These are phyloP conservation scores for Candida nitratophila DNA, from an alignment of 805 yeast species.

Conservation along the genomic window DNA sequence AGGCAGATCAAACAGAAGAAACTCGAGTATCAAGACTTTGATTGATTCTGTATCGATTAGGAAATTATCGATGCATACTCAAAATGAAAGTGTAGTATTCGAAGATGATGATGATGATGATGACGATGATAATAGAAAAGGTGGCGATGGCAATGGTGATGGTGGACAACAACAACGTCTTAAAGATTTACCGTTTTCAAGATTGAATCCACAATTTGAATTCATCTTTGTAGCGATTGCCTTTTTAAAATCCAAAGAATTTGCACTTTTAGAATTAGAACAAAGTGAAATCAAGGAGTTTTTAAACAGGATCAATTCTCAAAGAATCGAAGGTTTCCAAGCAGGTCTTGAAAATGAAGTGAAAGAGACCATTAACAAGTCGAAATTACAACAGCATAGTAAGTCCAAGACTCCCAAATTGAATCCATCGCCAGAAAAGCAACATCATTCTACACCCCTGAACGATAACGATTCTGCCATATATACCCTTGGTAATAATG, in stretches of 20 bases:
- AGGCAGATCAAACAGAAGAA: conserved; percentile 14
- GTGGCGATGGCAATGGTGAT: too few relatives aligned
- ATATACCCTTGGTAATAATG: neutral
- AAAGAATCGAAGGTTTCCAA: conserved; percentile 29
- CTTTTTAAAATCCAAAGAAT: conserved; percentile 71
- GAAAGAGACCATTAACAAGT: conserved; percentile 1
- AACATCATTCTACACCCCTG: neutral
- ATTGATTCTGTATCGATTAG: conserved; percentile 12
- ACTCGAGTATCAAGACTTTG: conserved; percentile 25
- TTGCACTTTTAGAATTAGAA: conserved; percentile 76
- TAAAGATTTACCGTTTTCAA: conserved; percentile 42
- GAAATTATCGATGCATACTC: neutral
- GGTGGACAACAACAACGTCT: too few relatives aligned
- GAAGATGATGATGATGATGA: conserved; percentile 13
- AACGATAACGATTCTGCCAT: too few relatives aligned
- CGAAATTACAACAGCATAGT: neutral
- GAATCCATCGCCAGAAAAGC: neutral
- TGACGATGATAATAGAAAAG: neutral
- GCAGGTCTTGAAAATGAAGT: conserved; percentile 1
- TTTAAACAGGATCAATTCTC: conserved; percentile 50
- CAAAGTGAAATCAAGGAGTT: conserved; percentile 83
- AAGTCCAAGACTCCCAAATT: neutral
- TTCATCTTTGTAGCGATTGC: conserved; percentile 71
- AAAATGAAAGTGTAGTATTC: neutral
- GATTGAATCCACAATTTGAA: conserved; percentile 69